Conservation (phyloP, 805 yeast genomes). For the Saccharomycopsis microspora region DNA sequence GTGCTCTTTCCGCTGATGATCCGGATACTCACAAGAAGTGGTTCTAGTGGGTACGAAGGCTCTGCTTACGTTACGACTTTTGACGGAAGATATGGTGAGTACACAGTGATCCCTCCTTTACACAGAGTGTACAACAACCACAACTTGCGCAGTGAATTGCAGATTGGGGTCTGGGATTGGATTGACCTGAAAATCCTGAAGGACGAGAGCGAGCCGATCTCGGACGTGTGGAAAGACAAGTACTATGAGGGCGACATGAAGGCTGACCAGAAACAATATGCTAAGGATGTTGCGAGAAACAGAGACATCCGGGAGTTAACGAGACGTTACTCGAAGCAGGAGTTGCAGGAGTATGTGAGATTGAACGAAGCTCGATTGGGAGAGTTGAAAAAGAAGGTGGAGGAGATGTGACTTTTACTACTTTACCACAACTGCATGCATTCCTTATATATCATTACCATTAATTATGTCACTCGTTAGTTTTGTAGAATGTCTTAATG, state of each 20-base stretch:
- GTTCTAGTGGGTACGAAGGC: background rate
- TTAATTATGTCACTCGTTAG: background rate
- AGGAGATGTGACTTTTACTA: background rate
- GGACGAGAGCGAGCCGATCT: background rate
- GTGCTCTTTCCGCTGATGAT: background rate
- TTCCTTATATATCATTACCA: background rate
- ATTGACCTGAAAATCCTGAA: conserved; percentile 4
- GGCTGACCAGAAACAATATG: conserved; percentile 7
- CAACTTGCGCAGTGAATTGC: conserved; percentile 9
- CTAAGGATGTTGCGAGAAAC: background rate
- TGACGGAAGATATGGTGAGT: background rate
- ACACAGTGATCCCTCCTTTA: conserved; percentile 13
- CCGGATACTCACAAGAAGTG: background rate
- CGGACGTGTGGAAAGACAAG: conserved; percentile 7
- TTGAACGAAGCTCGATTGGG: conserved; percentile 9
- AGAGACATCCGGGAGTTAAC: conserved; percentile 1
- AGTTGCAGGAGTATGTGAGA: conserved; percentile 12
- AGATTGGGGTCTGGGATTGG: conserved; percentile 15
- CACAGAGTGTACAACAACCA: conserved; percentile 2
- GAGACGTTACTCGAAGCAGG: conserved; percentile 11
- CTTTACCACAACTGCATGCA: background rate
- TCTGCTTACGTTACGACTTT: conserved; percentile 1
- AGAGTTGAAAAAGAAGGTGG: conserved; percentile 3
- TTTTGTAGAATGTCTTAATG: background rate
- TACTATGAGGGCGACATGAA: conserved; percentile 6